A percentile compares a stretch with the other conserved stretches of the same genome.
These are phyloP conservation scores for Inonotus obliquus DNA, from an alignment of 1,284 basidiomycete genomes.

Conservation along the genomic window DNA sequence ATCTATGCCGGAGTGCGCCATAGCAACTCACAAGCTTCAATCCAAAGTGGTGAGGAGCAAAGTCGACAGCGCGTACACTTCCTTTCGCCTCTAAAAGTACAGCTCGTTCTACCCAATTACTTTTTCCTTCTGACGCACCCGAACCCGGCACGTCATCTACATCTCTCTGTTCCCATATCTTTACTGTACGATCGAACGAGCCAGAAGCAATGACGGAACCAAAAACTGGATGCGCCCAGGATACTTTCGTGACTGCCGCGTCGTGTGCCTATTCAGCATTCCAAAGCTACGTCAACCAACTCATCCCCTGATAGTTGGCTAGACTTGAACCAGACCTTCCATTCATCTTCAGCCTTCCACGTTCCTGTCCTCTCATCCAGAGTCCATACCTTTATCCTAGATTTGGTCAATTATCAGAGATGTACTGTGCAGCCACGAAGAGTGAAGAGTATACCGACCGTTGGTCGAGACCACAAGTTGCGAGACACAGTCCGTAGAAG, in stretches of 20 bases:
- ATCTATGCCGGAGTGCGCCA: neutral
- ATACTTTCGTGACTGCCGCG: conserved; percentile 76
- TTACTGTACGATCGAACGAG: conserved; percentile 84
- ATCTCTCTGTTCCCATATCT: conserved; percentile 78
- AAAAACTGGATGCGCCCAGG: conserved; percentile 88
- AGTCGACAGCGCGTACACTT: conserved; percentile 79
- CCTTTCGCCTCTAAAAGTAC: conserved; percentile 80
- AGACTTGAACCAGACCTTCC: conserved; percentile 61
- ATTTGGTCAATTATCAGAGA: neutral
- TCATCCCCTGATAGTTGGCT: conserved; percentile 4
- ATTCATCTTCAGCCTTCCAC: conserved; percentile 79
- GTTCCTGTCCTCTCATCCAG: conserved; percentile 62
- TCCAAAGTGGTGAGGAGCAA: conserved; percentile 81
- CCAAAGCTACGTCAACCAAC: neutral
- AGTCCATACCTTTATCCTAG: conserved; percentile 80
- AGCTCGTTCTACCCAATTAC: conserved; percentile 70
- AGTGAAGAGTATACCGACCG: conserved; percentile 38
- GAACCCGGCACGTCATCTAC: conserved; percentile 22
- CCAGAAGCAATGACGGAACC: conserved; percentile 80
- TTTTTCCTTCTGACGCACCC: conserved; percentile 20
- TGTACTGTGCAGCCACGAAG: neutral
- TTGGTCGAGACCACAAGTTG: conserved; percentile 76
- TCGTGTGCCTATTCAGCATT: conserved; percentile 69
- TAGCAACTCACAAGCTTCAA: conserved; percentile 67
- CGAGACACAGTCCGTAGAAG: conserved; percentile 80